Conservation (phyloP, 192 early-diverging fungal species). For the Coemansia sp. region DNA sequence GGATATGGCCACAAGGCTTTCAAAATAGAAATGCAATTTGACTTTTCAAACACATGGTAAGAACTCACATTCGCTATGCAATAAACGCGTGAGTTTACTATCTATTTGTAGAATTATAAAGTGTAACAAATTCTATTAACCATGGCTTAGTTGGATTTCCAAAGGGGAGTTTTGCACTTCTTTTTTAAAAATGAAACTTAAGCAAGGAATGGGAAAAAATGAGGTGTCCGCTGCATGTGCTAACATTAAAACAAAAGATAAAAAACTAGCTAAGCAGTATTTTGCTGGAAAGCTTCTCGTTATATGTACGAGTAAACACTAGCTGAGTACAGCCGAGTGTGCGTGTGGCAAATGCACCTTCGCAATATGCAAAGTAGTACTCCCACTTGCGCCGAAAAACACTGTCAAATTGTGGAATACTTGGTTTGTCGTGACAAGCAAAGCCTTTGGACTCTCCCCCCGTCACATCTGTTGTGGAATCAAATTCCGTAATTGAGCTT, state of each 20-base stretch:
- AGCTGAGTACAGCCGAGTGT: conserved; percentile 65
- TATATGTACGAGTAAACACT: conserved; percentile 55
- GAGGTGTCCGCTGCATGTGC: background rate
- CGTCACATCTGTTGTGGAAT: background rate
- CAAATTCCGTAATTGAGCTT: conserved; percentile 22
- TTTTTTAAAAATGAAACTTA: background rate
- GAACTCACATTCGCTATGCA: no score
- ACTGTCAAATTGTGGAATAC: conserved; percentile 22
- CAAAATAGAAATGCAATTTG: no score
- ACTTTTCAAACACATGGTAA: no score
- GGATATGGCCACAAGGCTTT: no score
- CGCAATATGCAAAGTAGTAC: conserved; percentile 82
- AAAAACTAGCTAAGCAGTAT: background rate
- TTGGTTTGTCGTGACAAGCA: background rate
- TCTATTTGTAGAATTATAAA: no score
- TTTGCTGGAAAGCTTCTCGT: conserved; percentile 31
- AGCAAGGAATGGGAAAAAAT: background rate
- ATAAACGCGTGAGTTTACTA: no score
- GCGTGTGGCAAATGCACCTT: conserved; percentile 71
- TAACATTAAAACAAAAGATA: background rate
- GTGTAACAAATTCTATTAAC: no score
- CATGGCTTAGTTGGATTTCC: no score
- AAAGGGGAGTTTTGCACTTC: no score
- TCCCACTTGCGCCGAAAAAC: conserved; percentile 76
- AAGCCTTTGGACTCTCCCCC: background rate